Percentiles rank a stretch among this genome's conserved stretches.
Evolutionary conservation across 495 filamentous ascomycete genomes (phyloP).

Genomic region (Trichoderma parareesei): DNA sequence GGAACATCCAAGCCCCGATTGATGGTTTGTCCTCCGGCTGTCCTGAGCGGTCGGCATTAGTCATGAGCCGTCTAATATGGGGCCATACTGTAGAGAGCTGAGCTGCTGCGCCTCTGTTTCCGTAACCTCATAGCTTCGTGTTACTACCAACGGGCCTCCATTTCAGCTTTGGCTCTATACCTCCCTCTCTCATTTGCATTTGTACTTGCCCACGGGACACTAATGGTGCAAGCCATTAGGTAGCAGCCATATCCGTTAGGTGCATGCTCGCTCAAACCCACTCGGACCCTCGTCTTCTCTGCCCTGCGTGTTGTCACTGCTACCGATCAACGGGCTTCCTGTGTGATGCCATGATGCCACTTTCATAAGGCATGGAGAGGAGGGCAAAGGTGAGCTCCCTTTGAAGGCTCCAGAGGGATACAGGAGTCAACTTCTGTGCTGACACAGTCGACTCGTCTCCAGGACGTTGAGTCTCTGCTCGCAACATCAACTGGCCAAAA

Average conservation of each 20-base stretch:
- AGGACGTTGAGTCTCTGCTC: constrained; percentile 57
- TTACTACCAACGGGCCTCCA: no score
- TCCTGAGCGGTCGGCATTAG: no score
- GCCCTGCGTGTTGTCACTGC: neutral
- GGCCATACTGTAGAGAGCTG: no score
- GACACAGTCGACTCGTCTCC: neutral
- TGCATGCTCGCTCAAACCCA: neutral
- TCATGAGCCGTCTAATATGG: no score
- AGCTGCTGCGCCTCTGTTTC: no score
- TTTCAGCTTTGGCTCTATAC: no score
- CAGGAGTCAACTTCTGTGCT: neutral
- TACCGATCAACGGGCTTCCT: neutral
- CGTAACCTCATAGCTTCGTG: no score
- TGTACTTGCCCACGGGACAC: neutral
- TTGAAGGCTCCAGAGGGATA: neutral
- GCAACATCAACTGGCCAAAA: constrained; percentile 47
- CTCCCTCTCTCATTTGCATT: no score
- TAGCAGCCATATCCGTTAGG: neutral
- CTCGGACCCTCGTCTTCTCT: neutral
- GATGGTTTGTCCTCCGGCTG: no score
- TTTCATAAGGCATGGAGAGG: constrained; percentile 10
- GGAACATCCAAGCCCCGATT: no score
- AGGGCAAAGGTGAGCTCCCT: constrained; percentile 1
- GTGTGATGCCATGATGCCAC: constrained; percentile 1
- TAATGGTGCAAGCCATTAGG: neutral